phyloP scores from a whole-genome alignment of 371 early-diverging fungal species.

The Mortierella sp. region DNA sequence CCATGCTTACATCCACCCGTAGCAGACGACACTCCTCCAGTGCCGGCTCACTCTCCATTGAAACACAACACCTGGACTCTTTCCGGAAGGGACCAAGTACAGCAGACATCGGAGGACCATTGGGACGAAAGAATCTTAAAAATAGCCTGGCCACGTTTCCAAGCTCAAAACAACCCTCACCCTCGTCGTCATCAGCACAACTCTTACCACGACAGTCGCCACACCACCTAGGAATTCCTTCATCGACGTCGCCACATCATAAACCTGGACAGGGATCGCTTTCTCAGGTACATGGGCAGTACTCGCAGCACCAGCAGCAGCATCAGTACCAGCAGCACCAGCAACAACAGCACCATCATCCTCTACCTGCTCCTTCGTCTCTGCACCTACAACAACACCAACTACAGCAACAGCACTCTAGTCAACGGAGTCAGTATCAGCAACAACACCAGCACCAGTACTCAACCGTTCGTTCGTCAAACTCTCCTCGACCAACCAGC shows the following conservation, averaged over 20 bases:
- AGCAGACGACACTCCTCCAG: constrained; percentile 42
- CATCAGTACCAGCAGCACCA: neutral
- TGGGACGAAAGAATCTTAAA: constrained; percentile 13
- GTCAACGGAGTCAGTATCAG: constrained; percentile 47
- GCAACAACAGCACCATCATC: neutral
- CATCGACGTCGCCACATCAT: neutral
- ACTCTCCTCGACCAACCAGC: constrained; percentile 13
- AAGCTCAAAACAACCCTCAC: constrained; percentile 14
- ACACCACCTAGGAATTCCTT: constrained; percentile 27
- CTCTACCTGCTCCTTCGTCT: neutral
- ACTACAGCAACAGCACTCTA: constrained; percentile 40
- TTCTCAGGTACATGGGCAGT: neutral
- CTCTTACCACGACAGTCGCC: constrained; percentile 31
- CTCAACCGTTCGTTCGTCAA: constrained; percentile 23
- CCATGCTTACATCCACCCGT: constrained; percentile 14
- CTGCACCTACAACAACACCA: constrained; percentile 21
- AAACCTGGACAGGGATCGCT: neutral
- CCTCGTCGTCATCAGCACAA: constrained; percentile 16
- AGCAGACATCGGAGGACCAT: constrained; percentile 16
- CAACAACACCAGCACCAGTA: constrained; percentile 46
- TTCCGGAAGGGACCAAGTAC: constrained; percentile 34
- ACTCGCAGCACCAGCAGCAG: neutral
- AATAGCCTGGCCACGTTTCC: neutral
- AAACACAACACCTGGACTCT: constrained; percentile 29
- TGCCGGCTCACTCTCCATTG: constrained; percentile 22